Evolutionary conservation across 2,329 filamentous ascomycete genomes (phyloP).

Genomic region (Pseudopyricularia javanii): DNA sequence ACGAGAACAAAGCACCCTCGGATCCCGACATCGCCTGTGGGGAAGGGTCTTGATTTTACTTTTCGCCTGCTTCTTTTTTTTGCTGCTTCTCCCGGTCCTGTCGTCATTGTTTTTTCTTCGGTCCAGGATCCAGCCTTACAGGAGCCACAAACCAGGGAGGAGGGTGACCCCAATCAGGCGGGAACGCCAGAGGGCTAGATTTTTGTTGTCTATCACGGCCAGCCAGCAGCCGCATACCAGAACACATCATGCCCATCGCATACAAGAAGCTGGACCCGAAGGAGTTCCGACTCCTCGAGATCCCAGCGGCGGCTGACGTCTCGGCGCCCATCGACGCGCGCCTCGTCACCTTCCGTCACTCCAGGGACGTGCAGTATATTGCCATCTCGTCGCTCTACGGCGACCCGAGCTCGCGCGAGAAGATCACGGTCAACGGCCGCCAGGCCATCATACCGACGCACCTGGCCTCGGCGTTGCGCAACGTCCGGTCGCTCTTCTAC

Average conservation of each 20-base stretch:
- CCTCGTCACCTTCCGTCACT: constrained; percentile 15
- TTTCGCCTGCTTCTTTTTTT: too few relatives aligned
- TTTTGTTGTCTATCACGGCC: too few relatives aligned
- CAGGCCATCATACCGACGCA: constrained; percentile 14
- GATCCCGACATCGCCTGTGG: too few relatives aligned
- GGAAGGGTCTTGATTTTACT: too few relatives aligned
- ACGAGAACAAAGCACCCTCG: too few relatives aligned
- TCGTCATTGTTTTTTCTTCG: too few relatives aligned
- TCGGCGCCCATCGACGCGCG: constrained; percentile 17
- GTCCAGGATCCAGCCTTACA: too few relatives aligned
- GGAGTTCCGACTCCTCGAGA: constrained; percentile 19
- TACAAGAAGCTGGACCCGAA: not conserved
- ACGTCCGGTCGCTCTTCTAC: constrained; percentile 20
- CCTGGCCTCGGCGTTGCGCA: constrained; percentile 16
- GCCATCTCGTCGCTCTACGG: constrained; percentile 18
- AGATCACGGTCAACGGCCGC: constrained; percentile 14
- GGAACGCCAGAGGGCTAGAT: not conserved
- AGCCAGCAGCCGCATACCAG: too few relatives aligned
- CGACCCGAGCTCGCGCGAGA: constrained; percentile 15
- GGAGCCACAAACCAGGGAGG: too few relatives aligned
- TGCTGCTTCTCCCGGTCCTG: too few relatives aligned
- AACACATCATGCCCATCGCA: not conserved
- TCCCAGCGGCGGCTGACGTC: constrained; percentile 14
- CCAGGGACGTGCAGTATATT: constrained; percentile 13
- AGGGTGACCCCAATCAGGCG: too few relatives aligned